Evolutionary conservation across 176 grass and related monocot species (phyloP).

Genomic region (Eleusine coracana): DNA sequence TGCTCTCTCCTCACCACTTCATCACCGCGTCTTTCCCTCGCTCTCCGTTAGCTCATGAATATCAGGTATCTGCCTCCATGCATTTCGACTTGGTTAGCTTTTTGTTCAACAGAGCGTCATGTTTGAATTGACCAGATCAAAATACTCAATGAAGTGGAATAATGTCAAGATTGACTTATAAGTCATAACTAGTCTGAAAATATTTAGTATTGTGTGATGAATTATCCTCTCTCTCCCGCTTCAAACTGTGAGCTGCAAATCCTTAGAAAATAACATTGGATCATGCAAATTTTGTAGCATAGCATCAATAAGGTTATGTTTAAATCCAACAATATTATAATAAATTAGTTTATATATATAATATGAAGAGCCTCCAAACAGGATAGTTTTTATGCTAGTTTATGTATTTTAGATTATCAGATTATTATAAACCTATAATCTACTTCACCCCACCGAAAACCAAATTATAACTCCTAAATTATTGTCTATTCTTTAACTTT

Average conservation of each 20-base stretch:
- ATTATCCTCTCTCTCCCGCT: neutral
- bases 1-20: neutral
- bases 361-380: too few relatives aligned
- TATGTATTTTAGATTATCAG: too few relatives aligned
- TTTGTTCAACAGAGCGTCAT: neutral
- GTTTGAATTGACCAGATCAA: constrained; percentile 1
- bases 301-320: neutral
- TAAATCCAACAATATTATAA: too few relatives aligned
- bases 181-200: neutral
- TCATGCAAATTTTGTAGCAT: neutral
- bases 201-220: neutral
- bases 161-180: neutral
- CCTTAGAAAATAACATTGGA: neutral
- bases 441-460: too few relatives aligned
- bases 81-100: neutral
- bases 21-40: neutral
- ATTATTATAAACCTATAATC: too few relatives aligned
- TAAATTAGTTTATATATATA: too few relatives aligned
- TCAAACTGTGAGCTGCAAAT: neutral
- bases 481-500: too few relatives aligned
- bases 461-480: too few relatives aligned
- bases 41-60: neutral
- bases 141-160: neutral
- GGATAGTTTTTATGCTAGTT: too few relatives aligned
- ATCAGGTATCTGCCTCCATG: neutral